Percentiles rank a stretch among this genome's conserved stretches.
Evolutionary conservation across 306 rosid species (phyloP).

Genomic region (Acacia confusa): DNA sequence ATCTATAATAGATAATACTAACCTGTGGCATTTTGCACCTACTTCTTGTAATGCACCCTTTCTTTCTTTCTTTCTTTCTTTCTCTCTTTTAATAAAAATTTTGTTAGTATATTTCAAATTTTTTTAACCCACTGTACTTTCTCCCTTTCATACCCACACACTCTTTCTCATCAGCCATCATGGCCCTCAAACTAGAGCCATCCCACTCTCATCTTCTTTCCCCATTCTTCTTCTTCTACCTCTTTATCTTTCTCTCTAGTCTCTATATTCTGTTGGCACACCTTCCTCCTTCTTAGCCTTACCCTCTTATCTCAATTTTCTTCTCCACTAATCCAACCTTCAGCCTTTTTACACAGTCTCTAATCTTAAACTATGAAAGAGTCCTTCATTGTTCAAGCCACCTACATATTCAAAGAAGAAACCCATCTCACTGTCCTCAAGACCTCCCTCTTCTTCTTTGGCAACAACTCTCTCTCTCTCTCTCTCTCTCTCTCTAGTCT

Average conservation of each 20-base stretch:
- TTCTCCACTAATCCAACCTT: background rate
- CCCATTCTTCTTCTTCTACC: background rate
- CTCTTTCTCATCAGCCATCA: no score
- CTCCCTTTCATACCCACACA: no score
- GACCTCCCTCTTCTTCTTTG: constrained; percentile 73
- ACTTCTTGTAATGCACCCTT: no score
- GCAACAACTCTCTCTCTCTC: no score
- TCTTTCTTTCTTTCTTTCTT: no score
- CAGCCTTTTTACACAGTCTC: no score
- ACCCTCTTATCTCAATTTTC: background rate
- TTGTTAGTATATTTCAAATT: no score
- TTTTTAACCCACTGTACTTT: no score
- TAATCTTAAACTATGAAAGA: constrained; percentile 35
- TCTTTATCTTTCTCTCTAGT: background rate
- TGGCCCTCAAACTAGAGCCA: background rate
- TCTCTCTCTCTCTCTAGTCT: no score
- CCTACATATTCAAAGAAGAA: constrained; percentile 52
- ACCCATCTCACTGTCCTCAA: constrained; percentile 72
- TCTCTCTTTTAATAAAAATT: no score
- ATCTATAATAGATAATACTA: no score
- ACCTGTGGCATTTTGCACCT: no score
- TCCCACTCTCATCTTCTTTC: background rate
- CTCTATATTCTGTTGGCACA: background rate
- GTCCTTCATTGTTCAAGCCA: constrained; percentile 46
- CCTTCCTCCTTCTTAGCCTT: background rate